Conservation (phyloP, 371 early-diverging fungal genomes). For the Mortierella sp. region DNA sequence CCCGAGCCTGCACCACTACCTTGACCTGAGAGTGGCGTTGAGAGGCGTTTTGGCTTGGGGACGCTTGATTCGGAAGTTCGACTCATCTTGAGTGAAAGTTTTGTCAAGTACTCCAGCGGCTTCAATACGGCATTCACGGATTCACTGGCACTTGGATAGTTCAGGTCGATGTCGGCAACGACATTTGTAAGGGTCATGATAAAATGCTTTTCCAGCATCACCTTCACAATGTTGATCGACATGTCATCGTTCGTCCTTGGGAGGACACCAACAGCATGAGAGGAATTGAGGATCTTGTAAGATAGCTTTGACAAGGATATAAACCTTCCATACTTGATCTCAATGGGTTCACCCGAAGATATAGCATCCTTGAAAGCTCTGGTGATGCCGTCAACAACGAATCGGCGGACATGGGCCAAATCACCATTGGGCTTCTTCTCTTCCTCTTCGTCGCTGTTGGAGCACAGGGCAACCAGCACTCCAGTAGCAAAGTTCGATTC, state of each 20-base stretch:
- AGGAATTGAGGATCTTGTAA: slow-evolving; percentile 67
- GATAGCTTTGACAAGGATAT: slow-evolving; percentile 79
- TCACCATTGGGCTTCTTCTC: slow-evolving; percentile 64
- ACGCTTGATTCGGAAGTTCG: slow-evolving; percentile 58
- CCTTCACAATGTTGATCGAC: slow-evolving; percentile 74
- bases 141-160: slow-evolving; percentile 83
- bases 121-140: slow-evolving; percentile 82
- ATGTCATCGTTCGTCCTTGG: slow-evolving; percentile 63
- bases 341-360: slow-evolving; percentile 60
- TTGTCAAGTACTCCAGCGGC: slow-evolving; percentile 89
- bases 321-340: slow-evolving; percentile 75
- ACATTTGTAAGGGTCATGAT: slow-evolving; percentile 82
- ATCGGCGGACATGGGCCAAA: slow-evolving; percentile 71
- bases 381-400: slow-evolving; percentile 71
- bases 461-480: slow-evolving; percentile 68
- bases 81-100: slow-evolving; percentile 87
- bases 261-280: slow-evolving; percentile 37
- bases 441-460: slow-evolving; percentile 55
- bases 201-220: slow-evolving; percentile 92
- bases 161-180: slow-evolving; percentile 89
- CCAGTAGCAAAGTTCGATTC: slow-evolving; percentile 76
- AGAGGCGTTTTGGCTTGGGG: slow-evolving; percentile 36
- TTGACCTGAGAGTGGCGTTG: slow-evolving; percentile 47
- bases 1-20: slow-evolving; percentile 59
- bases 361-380: slow-evolving; percentile 72